Base-by-base conservation (phyloP, 2,329 filamentous ascomycete species). In the Lachnellula cervina region DNA sequence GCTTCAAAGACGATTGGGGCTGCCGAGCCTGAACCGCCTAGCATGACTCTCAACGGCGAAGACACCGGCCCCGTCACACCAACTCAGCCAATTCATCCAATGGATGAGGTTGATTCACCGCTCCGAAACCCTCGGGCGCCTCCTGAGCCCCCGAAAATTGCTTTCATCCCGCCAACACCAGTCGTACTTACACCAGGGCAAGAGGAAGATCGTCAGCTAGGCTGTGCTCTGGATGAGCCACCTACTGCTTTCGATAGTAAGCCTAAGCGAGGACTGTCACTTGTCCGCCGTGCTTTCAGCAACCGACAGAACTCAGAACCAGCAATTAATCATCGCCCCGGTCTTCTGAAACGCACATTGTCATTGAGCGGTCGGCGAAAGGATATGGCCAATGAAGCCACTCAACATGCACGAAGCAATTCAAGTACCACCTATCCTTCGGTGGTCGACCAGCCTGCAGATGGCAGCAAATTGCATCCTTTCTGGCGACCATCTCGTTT, bases 101-200 rank as follows among this genome's bases (percentile, higher is more conserved):
- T 80, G 60, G 75, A 80, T 37, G 77, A 82, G 51, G 75, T 83
- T 21, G 81, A 86, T 62, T 86, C 82, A 14, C 83, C 83, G 7
- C 72, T 86, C 35, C 75, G 81, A 53, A 86, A 87, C 60, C 83
- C 83, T 14, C 77, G 82, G 47, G 75, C 74, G n/a, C 81, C 82
- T 5, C 82, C 82, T 19, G 72, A 76, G 59, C 80, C 78, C 6
- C 79, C 80, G n/a, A 71, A 70, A 1, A 78, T 86, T 62, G 78
- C 82, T 54, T 82, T 86, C 57, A 86, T 83, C 35, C 82, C 82
- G 0, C 82, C 83, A 25, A 86, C 82, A 0, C 82, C 83, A 3
- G 84, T 81, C 2, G 82, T 79, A 2, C 65, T 80, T 44, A 84
- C 82, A 1, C 81, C 83, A 9, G 72, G 76, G 1, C 65, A 75